Conservation (phyloP, 2,329 filamentous ascomycete species). For the Colletotrichum sp. region DNA sequence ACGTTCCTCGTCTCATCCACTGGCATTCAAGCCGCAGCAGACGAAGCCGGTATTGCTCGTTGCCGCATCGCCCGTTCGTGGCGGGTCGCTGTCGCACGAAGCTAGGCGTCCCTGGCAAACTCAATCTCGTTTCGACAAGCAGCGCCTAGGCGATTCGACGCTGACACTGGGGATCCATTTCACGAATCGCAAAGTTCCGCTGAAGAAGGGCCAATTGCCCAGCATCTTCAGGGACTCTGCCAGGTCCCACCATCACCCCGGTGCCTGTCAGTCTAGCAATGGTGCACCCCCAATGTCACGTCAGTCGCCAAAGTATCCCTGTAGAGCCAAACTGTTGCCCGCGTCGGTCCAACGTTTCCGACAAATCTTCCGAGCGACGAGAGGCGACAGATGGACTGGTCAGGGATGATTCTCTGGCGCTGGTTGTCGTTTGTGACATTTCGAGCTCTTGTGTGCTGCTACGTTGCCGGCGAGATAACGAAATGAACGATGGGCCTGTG, state of each 20-base stretch:
- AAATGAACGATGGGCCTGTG: constrained; percentile 3
- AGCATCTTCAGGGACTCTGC: background rate
- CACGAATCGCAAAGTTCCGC: constrained; percentile 14
- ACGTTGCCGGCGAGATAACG: background rate
- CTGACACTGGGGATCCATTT: background rate
- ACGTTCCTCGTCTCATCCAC: background rate
- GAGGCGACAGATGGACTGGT: background rate
- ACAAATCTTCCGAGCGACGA: constrained; percentile 11
- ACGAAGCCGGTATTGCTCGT: background rate
- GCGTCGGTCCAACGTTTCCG: constrained; percentile 2
- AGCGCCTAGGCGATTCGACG: constrained; percentile 9
- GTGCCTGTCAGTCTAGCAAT: constrained; percentile 9
- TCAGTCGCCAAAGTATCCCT: constrained; percentile 3
- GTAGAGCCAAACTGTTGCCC: background rate
- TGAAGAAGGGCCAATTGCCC: constrained; percentile 9
- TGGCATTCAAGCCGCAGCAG: background rate
- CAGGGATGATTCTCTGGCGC: background rate
- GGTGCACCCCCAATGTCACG: constrained; percentile 15
- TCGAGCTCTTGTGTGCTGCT: background rate
- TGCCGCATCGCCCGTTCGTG: background rate
- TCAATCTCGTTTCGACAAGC: constrained; percentile 19
- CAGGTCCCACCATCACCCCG: constrained; percentile 1
- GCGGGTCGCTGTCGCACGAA: background rate
- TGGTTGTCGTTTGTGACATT: background rate
- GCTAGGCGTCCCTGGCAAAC: constrained; percentile 15